Conservation (phyloP, 2,329 filamentous ascomycete genomes). For the Ascochyta clinopodiicola region DNA sequence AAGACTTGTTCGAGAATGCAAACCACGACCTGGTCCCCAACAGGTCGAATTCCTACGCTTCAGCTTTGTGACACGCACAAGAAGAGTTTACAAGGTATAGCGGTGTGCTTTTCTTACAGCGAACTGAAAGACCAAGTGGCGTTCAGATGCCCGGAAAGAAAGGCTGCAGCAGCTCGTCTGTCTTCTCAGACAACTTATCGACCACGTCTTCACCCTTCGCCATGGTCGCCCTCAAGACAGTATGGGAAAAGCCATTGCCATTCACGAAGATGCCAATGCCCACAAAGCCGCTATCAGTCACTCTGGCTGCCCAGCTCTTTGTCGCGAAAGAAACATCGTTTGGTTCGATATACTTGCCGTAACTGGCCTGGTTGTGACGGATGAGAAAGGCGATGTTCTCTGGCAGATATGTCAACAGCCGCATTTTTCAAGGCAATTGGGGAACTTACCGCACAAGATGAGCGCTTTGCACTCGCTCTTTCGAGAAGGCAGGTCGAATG, state of each 20-base stretch:
- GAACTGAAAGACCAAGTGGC: no score
- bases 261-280: constrained; percentile 16
- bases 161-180: constrained; percentile 1
- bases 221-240: background rate
- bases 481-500: background rate
- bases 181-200: constrained; percentile 5
- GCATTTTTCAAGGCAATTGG: no score
- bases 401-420: background rate
- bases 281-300: background rate
- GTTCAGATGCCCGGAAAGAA: constrained; percentile 8
- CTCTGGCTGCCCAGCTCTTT: constrained; percentile 10
- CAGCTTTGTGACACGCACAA: no score
- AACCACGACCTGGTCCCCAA: no score
- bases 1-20: no score
- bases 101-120: no score
- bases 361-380: constrained; percentile 16
- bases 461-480: constrained; percentile 2
- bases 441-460: constrained; percentile 9
- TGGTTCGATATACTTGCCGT: constrained; percentile 14
- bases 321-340: constrained; percentile 10
- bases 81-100: no score
- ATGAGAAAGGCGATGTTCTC: constrained; percentile 22
- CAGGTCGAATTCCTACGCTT: no score
- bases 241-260: constrained; percentile 16
- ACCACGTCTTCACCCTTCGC: constrained; percentile 2